Conservation (phyloP, 1,139 yeast species). For the Taphrina pruni region DNA sequence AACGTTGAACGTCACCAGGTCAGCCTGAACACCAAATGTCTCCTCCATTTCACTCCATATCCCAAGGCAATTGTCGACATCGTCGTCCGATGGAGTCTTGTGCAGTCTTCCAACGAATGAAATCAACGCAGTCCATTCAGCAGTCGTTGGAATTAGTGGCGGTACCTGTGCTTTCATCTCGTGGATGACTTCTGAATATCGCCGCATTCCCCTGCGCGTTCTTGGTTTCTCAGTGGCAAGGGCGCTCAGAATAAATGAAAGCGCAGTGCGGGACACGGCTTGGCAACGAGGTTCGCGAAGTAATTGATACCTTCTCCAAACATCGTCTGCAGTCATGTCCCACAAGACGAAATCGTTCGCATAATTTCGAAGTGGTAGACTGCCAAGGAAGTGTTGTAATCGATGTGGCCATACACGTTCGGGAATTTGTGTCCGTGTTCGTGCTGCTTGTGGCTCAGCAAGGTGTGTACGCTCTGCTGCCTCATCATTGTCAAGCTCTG, state of each 20-base stretch:
- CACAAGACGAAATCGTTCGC: conserved; percentile 30
- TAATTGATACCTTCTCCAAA: conserved; percentile 14
- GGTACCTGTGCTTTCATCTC: conserved; percentile 31
- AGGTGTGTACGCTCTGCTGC: no score
- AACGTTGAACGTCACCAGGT: conserved; percentile 34
- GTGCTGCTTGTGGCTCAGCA: not conserved
- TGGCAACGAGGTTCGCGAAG: conserved; percentile 28
- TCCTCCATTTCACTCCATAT: conserved; percentile 42
- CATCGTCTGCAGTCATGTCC: conserved; percentile 37
- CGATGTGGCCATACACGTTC: conserved; percentile 21
- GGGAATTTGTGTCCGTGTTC: not conserved
- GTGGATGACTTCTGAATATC: conserved; percentile 12
- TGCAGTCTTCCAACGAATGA: conserved; percentile 29
- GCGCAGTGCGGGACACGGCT: conserved; percentile 21
- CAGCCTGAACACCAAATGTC: conserved; percentile 14
- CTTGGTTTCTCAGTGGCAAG: conserved; percentile 29
- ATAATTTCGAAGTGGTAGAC: conserved; percentile 28
- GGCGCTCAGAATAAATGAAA: conserved; percentile 15
- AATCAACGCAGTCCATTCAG: conserved; percentile 30
- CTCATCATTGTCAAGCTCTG: not conserved
- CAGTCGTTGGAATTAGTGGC: not conserved
- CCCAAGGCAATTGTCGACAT: conserved; percentile 7
- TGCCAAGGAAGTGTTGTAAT: conserved; percentile 20
- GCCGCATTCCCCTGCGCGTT: conserved; percentile 12
- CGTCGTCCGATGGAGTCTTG: conserved; percentile 1